A percentile compares a stretch with the other conserved stretches of the same genome.
Conservation (phyloP, 2,329 filamentous ascomycete species). For the Pseudogymnoascus sp. region DNA sequence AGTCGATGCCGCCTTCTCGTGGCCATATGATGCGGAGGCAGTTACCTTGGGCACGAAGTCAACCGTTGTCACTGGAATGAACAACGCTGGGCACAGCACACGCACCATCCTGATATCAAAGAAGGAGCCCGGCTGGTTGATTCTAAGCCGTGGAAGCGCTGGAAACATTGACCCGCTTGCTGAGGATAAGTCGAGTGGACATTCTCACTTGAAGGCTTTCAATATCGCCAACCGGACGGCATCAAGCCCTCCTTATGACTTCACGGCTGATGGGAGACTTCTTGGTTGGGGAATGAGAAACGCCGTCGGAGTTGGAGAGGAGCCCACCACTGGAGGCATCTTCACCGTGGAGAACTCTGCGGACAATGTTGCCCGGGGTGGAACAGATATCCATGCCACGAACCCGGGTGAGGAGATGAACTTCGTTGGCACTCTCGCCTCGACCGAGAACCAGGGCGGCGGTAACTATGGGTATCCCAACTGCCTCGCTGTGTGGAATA, state of each 20-base stretch:
- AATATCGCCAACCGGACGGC: constrained; percentile 33
- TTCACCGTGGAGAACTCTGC: constrained; percentile 64
- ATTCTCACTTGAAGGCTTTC: constrained; percentile 60
- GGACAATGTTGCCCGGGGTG: constrained; percentile 51
- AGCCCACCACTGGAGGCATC: constrained; percentile 44
- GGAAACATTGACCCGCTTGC: constrained; percentile 54
- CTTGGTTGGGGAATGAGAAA: constrained; percentile 66
- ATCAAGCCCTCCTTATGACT: constrained; percentile 34
- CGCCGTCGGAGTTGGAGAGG: constrained; percentile 61
- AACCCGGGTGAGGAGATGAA: constrained; percentile 72
- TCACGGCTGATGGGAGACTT: constrained; percentile 39
- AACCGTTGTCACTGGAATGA: constrained; percentile 56
- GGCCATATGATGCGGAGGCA: constrained; percentile 52
- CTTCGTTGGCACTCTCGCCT: constrained; percentile 52
- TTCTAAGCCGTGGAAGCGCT: constrained; percentile 58
- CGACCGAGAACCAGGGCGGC: constrained; percentile 29
- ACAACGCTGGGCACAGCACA: constrained; percentile 52
- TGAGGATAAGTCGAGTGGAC: constrained; percentile 43
- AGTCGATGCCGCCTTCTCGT: constrained; percentile 50
- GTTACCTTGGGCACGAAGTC: constrained; percentile 39
- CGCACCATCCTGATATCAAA: constrained; percentile 58
- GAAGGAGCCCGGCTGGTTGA: constrained; percentile 45
- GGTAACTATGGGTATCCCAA: constrained; percentile 63
- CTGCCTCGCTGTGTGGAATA: constrained; percentile 61
- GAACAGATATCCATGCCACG: constrained; percentile 54